Base-by-base conservation (phyloP, 805 yeast species). In the Suhomyces tanzawaensis region DNA sequence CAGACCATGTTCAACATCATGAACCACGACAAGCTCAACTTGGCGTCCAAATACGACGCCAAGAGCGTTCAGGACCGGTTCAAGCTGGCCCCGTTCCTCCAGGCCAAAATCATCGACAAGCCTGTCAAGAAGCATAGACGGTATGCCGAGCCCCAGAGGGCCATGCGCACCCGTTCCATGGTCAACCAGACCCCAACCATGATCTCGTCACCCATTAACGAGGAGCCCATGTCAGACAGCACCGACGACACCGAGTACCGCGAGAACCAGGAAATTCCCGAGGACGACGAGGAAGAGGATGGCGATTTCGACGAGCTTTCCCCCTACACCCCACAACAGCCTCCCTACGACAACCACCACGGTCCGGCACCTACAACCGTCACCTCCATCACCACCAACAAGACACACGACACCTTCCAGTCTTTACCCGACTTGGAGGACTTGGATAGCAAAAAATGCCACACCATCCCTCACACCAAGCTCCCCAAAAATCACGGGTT, bases 11-110 rank as follows among this genome's bases (percentile, higher is more conserved):
- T 58, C 39, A 66, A 58, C 40, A 67, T 69, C 36, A 65, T 66
- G 52, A 65, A 60, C 41, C 70, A 71, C 22, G 74, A 69, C 45
- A 66, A 62, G 40, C 48, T 57, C 40, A 67, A 60, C 37, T 53
- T 58, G 4, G 53, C 72, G 3, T 62, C 71, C 11, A 59, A 55
- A 33, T 65, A 64, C 46, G 71, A 68, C 42, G 57, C 60, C 41
- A 65, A 67, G 37, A 59, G 66, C 35, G 63, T 69, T 19, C 69
- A 63, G 50, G 71, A 69, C 29, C 49, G 74, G 36, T 69, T 69
- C 51, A 69, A 68, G 44, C 70, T 63, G 70, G 74, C 72, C 2
- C 69, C 72, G 6, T 67, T 67, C 46, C 52, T 64, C 17, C 70
- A 56, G 51, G 67, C 66, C 18, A 66, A 66, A 37, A 57, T 66